A percentile compares a stretch with the other conserved stretches of the same genome.
Evolutionary conservation across 2,329 filamentous ascomycete species (phyloP).

Genomic region (Basipetospora chlamydospora): DNA sequence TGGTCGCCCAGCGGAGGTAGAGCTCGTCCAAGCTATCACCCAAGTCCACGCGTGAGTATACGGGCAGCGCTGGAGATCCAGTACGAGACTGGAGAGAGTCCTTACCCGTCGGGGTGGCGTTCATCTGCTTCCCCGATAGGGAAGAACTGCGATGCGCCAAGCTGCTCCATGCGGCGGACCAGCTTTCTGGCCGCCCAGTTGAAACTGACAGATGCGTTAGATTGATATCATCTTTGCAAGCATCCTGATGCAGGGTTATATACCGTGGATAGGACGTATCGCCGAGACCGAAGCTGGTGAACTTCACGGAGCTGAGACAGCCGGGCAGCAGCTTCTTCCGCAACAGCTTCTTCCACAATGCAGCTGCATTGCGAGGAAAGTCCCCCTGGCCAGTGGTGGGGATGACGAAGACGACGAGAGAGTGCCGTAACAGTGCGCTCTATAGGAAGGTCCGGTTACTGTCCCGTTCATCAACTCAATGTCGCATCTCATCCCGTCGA

Average conservation of each 20-base stretch:
- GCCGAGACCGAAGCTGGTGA: slow-evolving; percentile 80
- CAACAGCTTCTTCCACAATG: slow-evolving; percentile 75
- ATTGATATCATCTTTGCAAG: too few relatives aligned
- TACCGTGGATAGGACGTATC: slow-evolving; percentile 91
- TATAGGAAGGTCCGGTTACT: slow-evolving; percentile 13
- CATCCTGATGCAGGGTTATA: slow-evolving; percentile 26
- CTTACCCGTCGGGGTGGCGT: slow-evolving; percentile 79
- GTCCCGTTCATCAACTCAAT: too few relatives aligned
- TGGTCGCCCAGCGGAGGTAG: slow-evolving; percentile 63
- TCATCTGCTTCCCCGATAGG: slow-evolving; percentile 81
- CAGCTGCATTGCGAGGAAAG: slow-evolving; percentile 66
- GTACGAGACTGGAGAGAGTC: slow-evolving; percentile 7
- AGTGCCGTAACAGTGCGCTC: slow-evolving; percentile 35
- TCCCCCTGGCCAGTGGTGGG: slow-evolving; percentile 95
- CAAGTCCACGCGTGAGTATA: too few relatives aligned
- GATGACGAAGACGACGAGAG: slow-evolving; percentile 61
- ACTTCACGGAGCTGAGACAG: slow-evolving; percentile 54
- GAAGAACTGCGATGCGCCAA: slow-evolving; percentile 66
- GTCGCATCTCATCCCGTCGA: too few relatives aligned
- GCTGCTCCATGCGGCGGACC: slow-evolving; percentile 66
- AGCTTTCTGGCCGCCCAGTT: slow-evolving; percentile 90
- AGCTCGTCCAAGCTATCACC: slow-evolving; percentile 61
- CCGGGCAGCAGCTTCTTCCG: slow-evolving; percentile 60
- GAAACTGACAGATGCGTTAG: slow-evolving; percentile 38
- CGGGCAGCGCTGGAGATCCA: too few relatives aligned